phyloP scores from a whole-genome alignment of 345 rosid species.

The Xanthoceras sorbifolium region DNA sequence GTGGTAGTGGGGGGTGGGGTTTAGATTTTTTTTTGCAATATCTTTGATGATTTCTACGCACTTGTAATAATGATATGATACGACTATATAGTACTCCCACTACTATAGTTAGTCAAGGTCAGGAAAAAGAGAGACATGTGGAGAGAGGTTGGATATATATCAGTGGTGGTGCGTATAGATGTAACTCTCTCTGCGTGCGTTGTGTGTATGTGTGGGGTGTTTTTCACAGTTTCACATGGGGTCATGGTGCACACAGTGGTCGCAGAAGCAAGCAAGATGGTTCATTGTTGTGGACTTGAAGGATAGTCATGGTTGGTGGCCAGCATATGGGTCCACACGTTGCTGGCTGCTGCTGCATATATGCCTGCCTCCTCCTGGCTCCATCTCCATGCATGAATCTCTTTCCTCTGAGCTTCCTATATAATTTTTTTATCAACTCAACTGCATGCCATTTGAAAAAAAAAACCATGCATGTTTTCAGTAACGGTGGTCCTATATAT shows the following conservation, averaged over 20 bases:
- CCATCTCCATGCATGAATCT: too few species aligned
- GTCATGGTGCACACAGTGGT: slow-evolving; percentile 26
- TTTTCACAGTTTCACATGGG: slow-evolving; percentile 30
- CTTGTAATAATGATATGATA: background rate
- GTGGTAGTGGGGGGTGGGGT: background rate
- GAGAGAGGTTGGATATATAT: background rate
- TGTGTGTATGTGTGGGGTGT: background rate
- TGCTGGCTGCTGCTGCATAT: background rate
- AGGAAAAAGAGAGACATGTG: background rate
- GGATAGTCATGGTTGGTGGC: slow-evolving; percentile 38
- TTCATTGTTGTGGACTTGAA: too few species aligned
- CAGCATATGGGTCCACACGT: slow-evolving; percentile 36
- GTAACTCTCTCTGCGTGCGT: too few species aligned
- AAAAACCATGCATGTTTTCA: slow-evolving; percentile 1
- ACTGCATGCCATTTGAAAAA: slow-evolving; percentile 10
- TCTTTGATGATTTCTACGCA: background rate
- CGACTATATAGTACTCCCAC: background rate
- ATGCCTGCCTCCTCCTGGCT: too few species aligned
- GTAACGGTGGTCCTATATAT: too few species aligned
- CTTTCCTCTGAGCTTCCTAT: slow-evolving; percentile 17
- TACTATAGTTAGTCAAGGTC: background rate
- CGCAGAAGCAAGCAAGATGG: slow-evolving; percentile 6
- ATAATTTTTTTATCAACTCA: too few species aligned
- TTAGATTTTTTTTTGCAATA: slow-evolving; percentile 24
- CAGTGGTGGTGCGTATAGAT: background rate